Base-by-base conservation (phyloP, 1,284 basidiomycete species). In the Puccinia polysora region DNA sequence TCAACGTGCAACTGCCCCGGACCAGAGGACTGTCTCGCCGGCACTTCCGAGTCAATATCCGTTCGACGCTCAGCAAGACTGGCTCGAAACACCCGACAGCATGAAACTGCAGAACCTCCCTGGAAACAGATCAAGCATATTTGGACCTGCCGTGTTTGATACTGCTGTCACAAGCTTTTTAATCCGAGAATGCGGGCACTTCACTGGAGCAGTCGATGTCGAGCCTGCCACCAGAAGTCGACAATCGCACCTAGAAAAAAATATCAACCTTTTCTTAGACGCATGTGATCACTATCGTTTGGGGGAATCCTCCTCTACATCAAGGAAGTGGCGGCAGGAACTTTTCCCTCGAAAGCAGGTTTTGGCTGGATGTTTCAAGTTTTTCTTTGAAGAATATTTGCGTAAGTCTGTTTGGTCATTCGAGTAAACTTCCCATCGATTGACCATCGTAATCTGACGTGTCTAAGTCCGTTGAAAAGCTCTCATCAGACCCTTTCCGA, bases 361-460 rank as follows among this genome's bases (percentile, higher is more conserved):
- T 15, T 36, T 70, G 40, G 45, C 47, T 12, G 68, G 45, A n/a
- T 70, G 68, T 34, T 30, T 70, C 12, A 52, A 38, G 43, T 70
- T 70, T 53, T 70, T 70, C 47, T 70, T 70, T 20, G 47, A 70
- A 49, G 58, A 70, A 28, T 70, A 60, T 45, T 43, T 70, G 43
- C 56, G 68, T 70, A 30, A 62, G 68, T 59, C 12, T 3, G 0
- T 45, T 28, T 43, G 34, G 40, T 52, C 8, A 15, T 47, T 47
- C 45, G 45, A 47, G 20, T 47, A 47, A 20, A 2, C 15, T 1
- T n/a, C n/a, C n/a, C n/a, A n/a, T n/a, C n/a, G n/a, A n/a, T n/a
- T n/a, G n/a, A 20, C 45, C 20, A 30, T 55, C 12, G 52, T n/a
- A 25, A 15, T 25, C n/a, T n/a, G n/a, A n/a, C n/a, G n/a, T n/a